A percentile compares a stretch with the other conserved stretches of the same genome.
phyloP scores from a whole-genome alignment of 495 filamentous ascomycete genomes.

The Penicillium argentinense region DNA sequence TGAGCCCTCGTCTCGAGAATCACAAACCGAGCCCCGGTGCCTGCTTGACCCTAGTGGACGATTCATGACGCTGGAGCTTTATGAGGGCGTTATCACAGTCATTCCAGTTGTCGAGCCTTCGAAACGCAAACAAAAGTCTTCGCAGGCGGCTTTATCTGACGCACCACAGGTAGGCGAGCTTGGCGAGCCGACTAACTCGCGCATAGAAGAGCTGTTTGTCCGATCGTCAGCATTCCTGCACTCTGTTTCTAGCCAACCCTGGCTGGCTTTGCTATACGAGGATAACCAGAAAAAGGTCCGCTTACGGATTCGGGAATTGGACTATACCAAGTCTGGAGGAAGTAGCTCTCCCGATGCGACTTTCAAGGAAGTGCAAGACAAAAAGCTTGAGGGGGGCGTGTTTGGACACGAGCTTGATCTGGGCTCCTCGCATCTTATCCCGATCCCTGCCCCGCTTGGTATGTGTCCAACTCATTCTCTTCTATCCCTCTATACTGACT shows the following conservation, averaged over 20 bases:
- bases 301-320: slow-evolving; percentile 59
- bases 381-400: slow-evolving; percentile 26
- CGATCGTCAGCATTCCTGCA: slow-evolving; percentile 79
- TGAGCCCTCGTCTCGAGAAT: slow-evolving; percentile 77
- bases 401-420: slow-evolving; percentile 63
- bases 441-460: slow-evolving; percentile 65
- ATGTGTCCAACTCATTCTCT: slow-evolving; percentile 17
- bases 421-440: slow-evolving; percentile 80
- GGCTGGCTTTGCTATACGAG: slow-evolving; percentile 81
- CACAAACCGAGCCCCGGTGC: slow-evolving; percentile 72
- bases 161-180: slow-evolving; percentile 54
- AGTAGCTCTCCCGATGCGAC: slow-evolving; percentile 50
- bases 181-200: slow-evolving; percentile 66
- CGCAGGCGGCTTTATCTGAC: slow-evolving; percentile 28
- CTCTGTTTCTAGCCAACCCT: slow-evolving; percentile 66
- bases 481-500: slow-evolving; percentile 7
- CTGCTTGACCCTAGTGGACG: slow-evolving; percentile 78
- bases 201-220: slow-evolving; percentile 86
- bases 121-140: slow-evolving; percentile 47
- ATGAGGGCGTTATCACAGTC: slow-evolving; percentile 82
- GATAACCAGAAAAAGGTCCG: slow-evolving; percentile 63
- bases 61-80: slow-evolving; percentile 83
- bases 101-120: slow-evolving; percentile 65
- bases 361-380: slow-evolving; percentile 48
- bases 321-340: slow-evolving; percentile 48